A percentile compares a stretch with the other conserved stretches of the same genome.
These are phyloP conservation scores for Phialophora chinensis DNA, from an alignment of 2,329 filamentous ascomycete species.

Conservation along the genomic window DNA sequence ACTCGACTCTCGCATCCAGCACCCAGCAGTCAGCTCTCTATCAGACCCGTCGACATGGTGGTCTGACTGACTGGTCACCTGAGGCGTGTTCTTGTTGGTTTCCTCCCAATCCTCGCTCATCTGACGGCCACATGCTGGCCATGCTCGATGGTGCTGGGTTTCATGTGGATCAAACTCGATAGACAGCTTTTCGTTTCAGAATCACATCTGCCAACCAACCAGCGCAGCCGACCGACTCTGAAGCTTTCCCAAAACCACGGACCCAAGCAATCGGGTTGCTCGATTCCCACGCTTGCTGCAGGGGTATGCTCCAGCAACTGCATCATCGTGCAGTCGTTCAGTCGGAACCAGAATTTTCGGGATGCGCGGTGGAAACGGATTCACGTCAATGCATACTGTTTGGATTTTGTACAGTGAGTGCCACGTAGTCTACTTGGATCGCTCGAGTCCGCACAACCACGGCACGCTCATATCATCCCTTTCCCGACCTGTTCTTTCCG, in stretches of 20 bases:
- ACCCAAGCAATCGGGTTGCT: slow-evolving; percentile 25
- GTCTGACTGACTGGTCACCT: slow-evolving; percentile 33
- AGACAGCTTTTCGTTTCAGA: slow-evolving; percentile 28
- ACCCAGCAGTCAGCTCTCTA: neutral
- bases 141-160: neutral
- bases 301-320: slow-evolving; percentile 21
- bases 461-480: slow-evolving; percentile 77
- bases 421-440: neutral
- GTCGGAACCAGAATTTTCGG: slow-evolving; percentile 4
- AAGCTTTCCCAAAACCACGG: slow-evolving; percentile 15
- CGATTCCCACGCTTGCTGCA: slow-evolving; percentile 22
- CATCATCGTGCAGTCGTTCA: slow-evolving; percentile 27
- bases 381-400: neutral
- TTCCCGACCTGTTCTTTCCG: slow-evolving; percentile 84
- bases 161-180: slow-evolving; percentile 12
- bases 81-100: slow-evolving; percentile 7
- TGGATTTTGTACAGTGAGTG: slow-evolving; percentile 1
- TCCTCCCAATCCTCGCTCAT: slow-evolving; percentile 5
- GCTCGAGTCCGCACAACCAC: neutral
- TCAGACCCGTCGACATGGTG: slow-evolving; percentile 9
- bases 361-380: neutral
- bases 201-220: slow-evolving; percentile 31
- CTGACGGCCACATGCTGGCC: slow-evolving; percentile 9
- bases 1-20: no score
- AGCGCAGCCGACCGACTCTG: slow-evolving; percentile 2